These are phyloP conservation scores for Nitzschia palea DNA, from an alignment of 108 stramenopile genomes.

Conservation along the genomic window DNA sequence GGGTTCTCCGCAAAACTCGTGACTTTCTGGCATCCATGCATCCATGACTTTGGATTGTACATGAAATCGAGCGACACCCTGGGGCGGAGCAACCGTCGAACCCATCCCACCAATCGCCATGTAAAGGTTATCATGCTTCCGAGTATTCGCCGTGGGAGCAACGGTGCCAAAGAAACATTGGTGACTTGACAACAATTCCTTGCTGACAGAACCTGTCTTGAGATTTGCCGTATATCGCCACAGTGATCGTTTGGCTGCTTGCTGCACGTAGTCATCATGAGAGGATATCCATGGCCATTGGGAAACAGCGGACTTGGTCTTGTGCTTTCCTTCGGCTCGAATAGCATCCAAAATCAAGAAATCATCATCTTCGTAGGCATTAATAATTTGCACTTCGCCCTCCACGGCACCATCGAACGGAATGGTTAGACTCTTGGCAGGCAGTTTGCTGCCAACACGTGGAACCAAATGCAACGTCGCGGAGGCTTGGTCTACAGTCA, in stretches of 20 bases:
- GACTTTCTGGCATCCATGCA: conserved; percentile 66
- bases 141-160: conserved; percentile 57
- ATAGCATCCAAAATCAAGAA: conserved; percentile 74
- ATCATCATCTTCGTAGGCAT: conserved; percentile 75
- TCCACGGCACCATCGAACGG: conserved; percentile 67
- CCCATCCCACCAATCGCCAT: conserved; percentile 67
- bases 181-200: conserved; percentile 48
- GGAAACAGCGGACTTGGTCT: background rate
- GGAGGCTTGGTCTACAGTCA: conserved; percentile 26
- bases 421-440: conserved; percentile 49
- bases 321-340: conserved; percentile 49
- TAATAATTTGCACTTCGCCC: conserved; percentile 74
- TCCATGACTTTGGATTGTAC: conserved; percentile 45
- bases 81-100: conserved; percentile 65
- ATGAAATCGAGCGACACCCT: conserved; percentile 77
- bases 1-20: conserved; percentile 88
- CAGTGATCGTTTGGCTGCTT: conserved; percentile 56
- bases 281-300: conserved; percentile 75
- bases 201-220: conserved; percentile 46
- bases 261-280: conserved; percentile 44
- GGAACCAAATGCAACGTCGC: conserved; percentile 63
- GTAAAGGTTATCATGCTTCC: conserved; percentile 61
- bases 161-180: conserved; percentile 82
- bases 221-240: conserved; percentile 71
- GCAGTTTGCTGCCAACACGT: conserved; percentile 46